Percentiles rank a stretch among this genome's conserved stretches.
Evolutionary conservation across 2,329 filamentous ascomycete genomes (phyloP).

Genomic region (Elsinoe perseae): DNA sequence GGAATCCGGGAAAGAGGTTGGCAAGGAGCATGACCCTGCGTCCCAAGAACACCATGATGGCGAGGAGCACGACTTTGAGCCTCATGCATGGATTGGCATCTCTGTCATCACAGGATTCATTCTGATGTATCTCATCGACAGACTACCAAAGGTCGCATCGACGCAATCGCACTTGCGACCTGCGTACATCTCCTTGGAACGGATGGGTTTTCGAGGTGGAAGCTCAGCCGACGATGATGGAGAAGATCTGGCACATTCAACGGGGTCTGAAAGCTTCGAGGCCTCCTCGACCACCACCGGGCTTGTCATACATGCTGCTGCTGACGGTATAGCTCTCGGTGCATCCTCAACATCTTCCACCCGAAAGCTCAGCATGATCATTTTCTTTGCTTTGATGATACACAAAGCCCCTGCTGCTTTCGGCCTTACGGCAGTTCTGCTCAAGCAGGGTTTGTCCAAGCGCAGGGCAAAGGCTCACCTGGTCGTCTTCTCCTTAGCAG

Average conservation of each 20-base stretch:
- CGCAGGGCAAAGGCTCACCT: conserved; percentile 76
- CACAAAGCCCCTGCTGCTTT: conserved; percentile 96
- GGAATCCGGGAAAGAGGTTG: background rate
- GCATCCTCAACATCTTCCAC: conserved; percentile 64
- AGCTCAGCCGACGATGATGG: conserved; percentile 18
- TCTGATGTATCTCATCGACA: conserved; percentile 93
- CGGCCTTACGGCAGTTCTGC: conserved; percentile 78
- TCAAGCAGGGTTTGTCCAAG: conserved; percentile 87
- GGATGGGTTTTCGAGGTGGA: conserved; percentile 18
- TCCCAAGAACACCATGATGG: background rate
- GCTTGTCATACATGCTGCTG: conserved; percentile 89
- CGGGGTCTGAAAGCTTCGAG: conserved; percentile 20
- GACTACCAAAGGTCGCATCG: conserved; percentile 65
- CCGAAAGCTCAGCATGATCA: conserved; percentile 73
- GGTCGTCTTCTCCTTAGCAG: conserved; percentile 83
- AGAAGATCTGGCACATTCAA: conserved; percentile 13
- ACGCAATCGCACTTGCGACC: conserved; percentile 52
- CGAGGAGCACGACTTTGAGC: conserved; percentile 36
- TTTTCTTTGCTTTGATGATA: conserved; percentile 94
- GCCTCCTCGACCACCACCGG: conserved; percentile 64
- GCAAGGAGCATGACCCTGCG: background rate
- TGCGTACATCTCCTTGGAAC: conserved; percentile 78
- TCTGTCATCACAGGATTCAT: conserved; percentile 83
- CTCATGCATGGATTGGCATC: conserved; percentile 74
- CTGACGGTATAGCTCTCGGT: conserved; percentile 91